A percentile compares a stretch with the other conserved stretches of the same genome.
Conservation (phyloP, 768 basidiomycete genomes). For the Piloderma croceum region DNA sequence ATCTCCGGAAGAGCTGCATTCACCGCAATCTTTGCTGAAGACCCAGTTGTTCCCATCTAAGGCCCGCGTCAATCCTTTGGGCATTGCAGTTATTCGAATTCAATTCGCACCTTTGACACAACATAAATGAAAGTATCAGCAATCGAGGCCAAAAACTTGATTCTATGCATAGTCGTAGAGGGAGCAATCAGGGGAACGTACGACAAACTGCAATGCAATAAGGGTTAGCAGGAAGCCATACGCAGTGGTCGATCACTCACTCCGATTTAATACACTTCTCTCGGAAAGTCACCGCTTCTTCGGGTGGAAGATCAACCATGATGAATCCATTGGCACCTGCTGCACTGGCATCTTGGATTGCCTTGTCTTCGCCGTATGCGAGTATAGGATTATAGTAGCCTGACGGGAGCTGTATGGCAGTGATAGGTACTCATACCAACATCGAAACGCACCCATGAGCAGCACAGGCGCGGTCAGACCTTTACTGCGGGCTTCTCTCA, state of each 20-base stretch:
- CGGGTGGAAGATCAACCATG: constrained; percentile 95
- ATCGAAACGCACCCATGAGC: constrained; percentile 69
- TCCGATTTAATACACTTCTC: constrained; percentile 75
- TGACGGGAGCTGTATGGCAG: too few relatives aligned
- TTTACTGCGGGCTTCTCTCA: constrained; percentile 72
- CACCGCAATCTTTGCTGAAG: constrained; percentile 65
- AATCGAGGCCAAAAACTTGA: constrained; percentile 86
- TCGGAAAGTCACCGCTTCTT: constrained; percentile 89
- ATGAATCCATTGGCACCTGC: constrained; percentile 98
- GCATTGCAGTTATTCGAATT: not conserved
- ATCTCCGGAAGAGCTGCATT: constrained; percentile 79
- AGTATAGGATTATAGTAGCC: constrained; percentile 97
- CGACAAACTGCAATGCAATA: constrained; percentile 56
- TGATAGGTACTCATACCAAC: constrained; percentile 2
- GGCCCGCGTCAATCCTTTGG: constrained; percentile 5
- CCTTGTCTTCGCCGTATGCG: constrained; percentile 92
- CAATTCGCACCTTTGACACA: constrained; percentile 75
- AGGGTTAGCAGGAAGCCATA: too few relatives aligned
- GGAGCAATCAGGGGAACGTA: constrained; percentile 96
- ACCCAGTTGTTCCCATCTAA: constrained; percentile 98
- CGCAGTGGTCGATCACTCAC: constrained; percentile 41
- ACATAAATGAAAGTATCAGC: constrained; percentile 98
- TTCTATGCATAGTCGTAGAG: constrained; percentile 80
- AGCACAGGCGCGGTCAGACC: constrained; percentile 83
- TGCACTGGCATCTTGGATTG: constrained; percentile 81